These are phyloP conservation scores for Lichtheimia ramosa DNA, from an alignment of 371 early-diverging fungal species.

Conservation along the genomic window DNA sequence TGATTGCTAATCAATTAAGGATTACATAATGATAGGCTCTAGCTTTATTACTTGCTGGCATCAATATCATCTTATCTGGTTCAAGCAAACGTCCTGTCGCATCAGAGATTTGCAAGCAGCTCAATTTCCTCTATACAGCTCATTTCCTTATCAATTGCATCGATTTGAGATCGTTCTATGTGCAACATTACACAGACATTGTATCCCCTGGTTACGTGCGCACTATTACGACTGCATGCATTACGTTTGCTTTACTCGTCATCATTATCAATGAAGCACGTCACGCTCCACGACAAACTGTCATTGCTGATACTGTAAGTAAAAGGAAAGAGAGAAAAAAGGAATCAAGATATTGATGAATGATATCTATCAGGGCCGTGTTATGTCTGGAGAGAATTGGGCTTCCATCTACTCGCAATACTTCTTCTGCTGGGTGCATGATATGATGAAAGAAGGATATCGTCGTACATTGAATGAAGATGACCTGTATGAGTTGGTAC, in stretches of 20 bases:
- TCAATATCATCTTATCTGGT: conserved; percentile 20
- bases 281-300: conserved; percentile 23
- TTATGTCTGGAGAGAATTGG: conserved; percentile 50
- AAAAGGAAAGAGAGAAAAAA: conserved; percentile 28
- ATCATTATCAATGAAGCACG: conserved; percentile 35
- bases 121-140: conserved; percentile 27
- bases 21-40: conserved; percentile 16
- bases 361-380: conserved; percentile 37
- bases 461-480: conserved; percentile 47
- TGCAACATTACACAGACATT: conserved; percentile 17
- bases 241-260: conserved; percentile 16
- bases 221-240: conserved; percentile 13
- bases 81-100: conserved; percentile 13
- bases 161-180: conserved; percentile 36
- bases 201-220: conserved; percentile 24
- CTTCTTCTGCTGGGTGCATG: conserved; percentile 56
- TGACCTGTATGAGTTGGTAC: conserved; percentile 49
- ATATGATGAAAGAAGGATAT: conserved; percentile 55
- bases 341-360: conserved; percentile 39
- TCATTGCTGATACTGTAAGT: conserved; percentile 36
- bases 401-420: conserved; percentile 54
- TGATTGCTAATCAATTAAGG: neutral
- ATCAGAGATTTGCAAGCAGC: conserved; percentile 25
- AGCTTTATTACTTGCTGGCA: conserved; percentile 19
- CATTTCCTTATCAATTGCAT: conserved; percentile 24